A percentile compares a stretch with the other conserved stretches of the same genome.
Conservation (phyloP, 352 stramenopile species). For the Globisporangium iwayamae region DNA sequence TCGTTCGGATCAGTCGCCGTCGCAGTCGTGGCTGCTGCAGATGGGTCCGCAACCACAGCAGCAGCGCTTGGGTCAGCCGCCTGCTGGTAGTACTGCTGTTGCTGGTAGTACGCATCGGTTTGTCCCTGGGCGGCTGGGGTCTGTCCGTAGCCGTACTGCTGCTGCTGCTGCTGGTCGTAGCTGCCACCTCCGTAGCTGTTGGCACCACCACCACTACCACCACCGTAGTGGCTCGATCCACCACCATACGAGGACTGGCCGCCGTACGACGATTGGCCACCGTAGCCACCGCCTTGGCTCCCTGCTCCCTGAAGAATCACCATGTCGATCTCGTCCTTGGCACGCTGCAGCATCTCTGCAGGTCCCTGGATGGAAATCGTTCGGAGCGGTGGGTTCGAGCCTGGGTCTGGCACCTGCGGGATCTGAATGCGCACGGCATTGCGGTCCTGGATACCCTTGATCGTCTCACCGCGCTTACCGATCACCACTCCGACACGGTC, state of each 20-base stretch:
- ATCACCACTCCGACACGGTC: slow-evolving; percentile 91
- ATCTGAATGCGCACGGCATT: slow-evolving; percentile 88
- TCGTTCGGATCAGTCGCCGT: slow-evolving; percentile 75
- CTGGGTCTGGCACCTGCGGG: slow-evolving; percentile 79
- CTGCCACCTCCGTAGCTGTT: slow-evolving; percentile 25
- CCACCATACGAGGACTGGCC: slow-evolving; percentile 17
- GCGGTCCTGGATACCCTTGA: slow-evolving; percentile 88
- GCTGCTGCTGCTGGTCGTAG: slow-evolving; percentile 47
- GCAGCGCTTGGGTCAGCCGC: slow-evolving; percentile 8
- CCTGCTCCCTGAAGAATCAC: slow-evolving; percentile 74
- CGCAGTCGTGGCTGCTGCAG: slow-evolving; percentile 17
- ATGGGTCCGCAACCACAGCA: slow-evolving; percentile 6
- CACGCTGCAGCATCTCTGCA: slow-evolving; percentile 46
- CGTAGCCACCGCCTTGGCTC: slow-evolving; percentile 32
- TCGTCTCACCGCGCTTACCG: slow-evolving; percentile 87
- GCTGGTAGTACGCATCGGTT: slow-evolving; percentile 77
- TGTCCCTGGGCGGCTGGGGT: slow-evolving; percentile 27
- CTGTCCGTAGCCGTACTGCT: slow-evolving; percentile 45
- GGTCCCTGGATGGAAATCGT: slow-evolving; percentile 81
- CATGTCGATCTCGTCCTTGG: slow-evolving; percentile 79
- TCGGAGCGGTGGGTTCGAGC: slow-evolving; percentile 83
- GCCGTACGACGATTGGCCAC: slow-evolving; percentile 17
- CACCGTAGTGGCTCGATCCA: slow-evolving; percentile 11
- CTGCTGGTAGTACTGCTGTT: slow-evolving; percentile 78
- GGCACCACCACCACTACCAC: slow-evolving; percentile 13